These are phyloP conservation scores for Cladosporium colombiae DNA, from an alignment of 2,329 filamentous ascomycete species.

Conservation along the genomic window DNA sequence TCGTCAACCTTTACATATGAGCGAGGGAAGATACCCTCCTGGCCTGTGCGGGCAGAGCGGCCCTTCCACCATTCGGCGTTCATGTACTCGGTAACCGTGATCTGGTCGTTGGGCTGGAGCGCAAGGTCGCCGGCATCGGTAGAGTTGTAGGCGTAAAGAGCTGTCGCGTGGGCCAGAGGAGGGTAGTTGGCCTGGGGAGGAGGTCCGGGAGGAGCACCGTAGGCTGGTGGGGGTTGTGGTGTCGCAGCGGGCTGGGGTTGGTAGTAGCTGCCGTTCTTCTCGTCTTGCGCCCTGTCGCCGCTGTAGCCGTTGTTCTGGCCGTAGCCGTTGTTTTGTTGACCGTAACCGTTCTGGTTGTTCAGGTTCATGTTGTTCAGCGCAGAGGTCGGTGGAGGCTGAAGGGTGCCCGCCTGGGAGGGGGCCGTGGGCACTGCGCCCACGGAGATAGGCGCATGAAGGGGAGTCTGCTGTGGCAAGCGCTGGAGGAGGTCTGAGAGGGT, in stretches of 20 bases:
- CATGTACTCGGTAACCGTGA: conserved; percentile 86
- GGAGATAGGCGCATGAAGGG: conserved; percentile 49
- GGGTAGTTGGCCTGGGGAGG: conserved; percentile 49
- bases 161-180: conserved; percentile 71
- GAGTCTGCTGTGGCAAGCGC: conserved; percentile 71
- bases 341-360: conserved; percentile 29
- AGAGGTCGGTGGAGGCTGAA: conserved; percentile 29
- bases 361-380: conserved; percentile 38
- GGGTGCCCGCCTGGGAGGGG: conserved; percentile 23
- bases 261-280: conserved; percentile 43
- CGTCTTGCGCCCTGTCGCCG: conserved; percentile 28
- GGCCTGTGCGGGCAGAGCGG: conserved; percentile 75
- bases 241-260: conserved; percentile 36
- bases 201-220: conserved; percentile 50
- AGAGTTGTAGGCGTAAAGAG: conserved; percentile 80
- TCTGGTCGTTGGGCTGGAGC: conserved; percentile 76
- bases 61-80: conserved; percentile 98
- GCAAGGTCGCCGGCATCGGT: conserved; percentile 79
- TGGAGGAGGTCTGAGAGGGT: conserved; percentile 74
- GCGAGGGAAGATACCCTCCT: conserved; percentile 92
- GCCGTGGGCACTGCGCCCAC: conserved; percentile 39
- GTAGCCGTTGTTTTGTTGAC: conserved; percentile 19
- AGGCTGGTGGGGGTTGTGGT: conserved; percentile 55
- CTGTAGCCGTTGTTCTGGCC: conserved; percentile 19
- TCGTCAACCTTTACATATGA: conserved; percentile 78